Evolutionary conservation across 2,329 filamentous ascomycete genomes (phyloP).

Genomic region (Fusarium burgessii): DNA sequence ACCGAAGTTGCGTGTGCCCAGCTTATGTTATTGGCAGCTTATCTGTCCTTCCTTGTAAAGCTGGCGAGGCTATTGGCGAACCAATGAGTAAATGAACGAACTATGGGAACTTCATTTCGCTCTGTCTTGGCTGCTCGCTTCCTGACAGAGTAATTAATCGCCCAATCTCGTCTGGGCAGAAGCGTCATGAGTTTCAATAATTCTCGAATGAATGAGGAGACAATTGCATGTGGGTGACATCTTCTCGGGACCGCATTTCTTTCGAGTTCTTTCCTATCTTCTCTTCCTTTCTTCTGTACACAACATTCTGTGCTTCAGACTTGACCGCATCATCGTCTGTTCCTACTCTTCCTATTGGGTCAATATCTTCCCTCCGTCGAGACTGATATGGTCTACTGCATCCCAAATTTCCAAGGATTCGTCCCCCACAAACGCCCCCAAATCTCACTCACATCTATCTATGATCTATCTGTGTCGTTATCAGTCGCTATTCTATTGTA

Average conservation of each 20-base stretch:
- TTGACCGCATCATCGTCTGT: slow-evolving; percentile 17
- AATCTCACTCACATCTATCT: slow-evolving; percentile 31
- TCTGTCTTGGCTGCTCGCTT: slow-evolving; percentile 33
- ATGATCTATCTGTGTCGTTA: slow-evolving; percentile 20
- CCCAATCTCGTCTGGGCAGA: slow-evolving; percentile 16
- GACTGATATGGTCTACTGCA: slow-evolving; percentile 35
- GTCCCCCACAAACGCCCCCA: slow-evolving; percentile 32
- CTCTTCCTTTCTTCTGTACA: neutral
- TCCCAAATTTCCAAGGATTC: slow-evolving; percentile 28
- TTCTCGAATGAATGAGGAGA: neutral
- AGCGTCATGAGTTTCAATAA: slow-evolving; percentile 22
- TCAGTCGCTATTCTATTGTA: slow-evolving; percentile 16
- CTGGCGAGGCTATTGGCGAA: slow-evolving; percentile 24
- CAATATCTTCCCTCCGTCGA: slow-evolving; percentile 8
- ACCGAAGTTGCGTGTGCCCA: slow-evolving; percentile 21
- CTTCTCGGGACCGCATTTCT: neutral
- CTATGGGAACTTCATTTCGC: slow-evolving; percentile 24
- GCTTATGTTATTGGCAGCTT: neutral
- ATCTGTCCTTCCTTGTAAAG: slow-evolving; percentile 7
- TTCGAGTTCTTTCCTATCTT: neutral
- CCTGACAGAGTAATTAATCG: slow-evolving; percentile 27
- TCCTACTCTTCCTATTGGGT: slow-evolving; percentile 23
- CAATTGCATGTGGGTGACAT: neutral
- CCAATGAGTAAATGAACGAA: slow-evolving; percentile 16
- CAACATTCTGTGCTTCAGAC: slow-evolving; percentile 21